Conservation (phyloP, 1,139 yeast genomes). For the Pichia inconspicua region DNA sequence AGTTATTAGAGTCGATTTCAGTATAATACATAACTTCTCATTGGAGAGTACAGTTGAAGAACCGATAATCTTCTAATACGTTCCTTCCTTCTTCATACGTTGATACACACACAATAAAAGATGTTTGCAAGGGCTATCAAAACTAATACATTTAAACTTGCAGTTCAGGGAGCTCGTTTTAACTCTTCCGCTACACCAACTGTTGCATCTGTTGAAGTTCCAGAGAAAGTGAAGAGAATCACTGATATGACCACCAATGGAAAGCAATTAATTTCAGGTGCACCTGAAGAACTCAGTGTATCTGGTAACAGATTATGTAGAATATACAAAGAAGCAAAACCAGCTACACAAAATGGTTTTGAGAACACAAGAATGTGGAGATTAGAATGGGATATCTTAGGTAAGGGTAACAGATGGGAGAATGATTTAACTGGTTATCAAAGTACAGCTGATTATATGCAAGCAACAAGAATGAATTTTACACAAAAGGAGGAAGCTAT, state of each 20-base stretch:
- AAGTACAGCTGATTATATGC: conserved; percentile 77
- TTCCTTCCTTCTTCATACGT: not conserved
- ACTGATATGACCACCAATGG: conserved; percentile 27
- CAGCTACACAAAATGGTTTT: conserved; percentile 74
- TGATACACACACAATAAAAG: not conserved
- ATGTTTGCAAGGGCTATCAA: conserved; percentile 10
- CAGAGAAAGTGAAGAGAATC: conserved; percentile 16
- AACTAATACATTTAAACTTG: conserved; percentile 1
- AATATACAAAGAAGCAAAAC: conserved; percentile 68
- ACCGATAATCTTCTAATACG: not conserved
- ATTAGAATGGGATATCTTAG: conserved; percentile 77
- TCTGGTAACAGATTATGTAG: conserved; percentile 59
- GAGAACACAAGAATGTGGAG: conserved; percentile 58
- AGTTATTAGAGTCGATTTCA: not conserved
- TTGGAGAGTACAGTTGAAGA: not conserved
- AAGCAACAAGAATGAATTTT: conserved; percentile 73
- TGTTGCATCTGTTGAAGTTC: conserved; percentile 13
- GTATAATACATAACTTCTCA: not conserved
- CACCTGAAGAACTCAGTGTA: conserved; percentile 53
- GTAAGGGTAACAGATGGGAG: conserved; percentile 81
- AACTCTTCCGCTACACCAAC: conserved; percentile 12
- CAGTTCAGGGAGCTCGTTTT: conserved; percentile 6
- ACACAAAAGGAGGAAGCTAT: conserved; percentile 72
- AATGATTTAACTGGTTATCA: conserved; percentile 86
- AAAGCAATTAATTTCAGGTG: conserved; percentile 71